Evolutionary conservation across 1,284 basidiomycete genomes (phyloP), one percentile per base, ranked within the genome.

Genomic region (Malassezia dermatis): DNA sequence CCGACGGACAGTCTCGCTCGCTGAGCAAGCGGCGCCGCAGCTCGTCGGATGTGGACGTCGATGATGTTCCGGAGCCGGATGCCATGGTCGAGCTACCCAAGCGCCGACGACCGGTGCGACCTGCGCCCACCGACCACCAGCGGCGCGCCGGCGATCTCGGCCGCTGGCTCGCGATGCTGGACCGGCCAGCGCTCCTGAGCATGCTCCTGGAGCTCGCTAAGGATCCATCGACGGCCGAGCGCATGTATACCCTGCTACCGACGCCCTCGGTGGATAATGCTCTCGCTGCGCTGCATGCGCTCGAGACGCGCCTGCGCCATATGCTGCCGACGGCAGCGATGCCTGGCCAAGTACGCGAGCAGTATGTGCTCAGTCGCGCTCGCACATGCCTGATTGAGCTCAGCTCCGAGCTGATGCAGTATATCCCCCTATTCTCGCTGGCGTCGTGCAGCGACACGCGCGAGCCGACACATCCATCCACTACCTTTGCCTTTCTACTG

Each of bases 311-410:
- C n/a, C 24, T 60, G 15, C 58, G 63, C 3, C 51, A 61, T 8
- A 58, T 62, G n/a, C 57, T 69, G 2, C 67, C 65, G 15, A 53
- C 61, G 19, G 53, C 23, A 56, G 58, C 13, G 50, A 34, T 31
- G 48, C 19, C 59, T 0, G 59, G 41, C 17, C 53, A 46, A 1
- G 54, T 61, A 8, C 56, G 68, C 19, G 64, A 66, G 19, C 65
- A 67, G 41, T 72, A 68, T 47, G 61, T 64, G 1, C 70, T 68
- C 66, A 60, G 60, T 13, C 59, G 69, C 5, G 44, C 70, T 32
- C 63, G 69, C 21, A 53, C 49, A 3, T 57, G 60, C 2, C 54
- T 72, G 4, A 60, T 59, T 21, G 67, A 66, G 5, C 66, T 71
- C 21, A 60, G 59, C 11, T 53, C 58, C 27, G 61, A 63, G 5